Evolutionary conservation across 2,329 filamentous ascomycete species (phyloP).

Genomic region (Fusarium duplospermum): DNA sequence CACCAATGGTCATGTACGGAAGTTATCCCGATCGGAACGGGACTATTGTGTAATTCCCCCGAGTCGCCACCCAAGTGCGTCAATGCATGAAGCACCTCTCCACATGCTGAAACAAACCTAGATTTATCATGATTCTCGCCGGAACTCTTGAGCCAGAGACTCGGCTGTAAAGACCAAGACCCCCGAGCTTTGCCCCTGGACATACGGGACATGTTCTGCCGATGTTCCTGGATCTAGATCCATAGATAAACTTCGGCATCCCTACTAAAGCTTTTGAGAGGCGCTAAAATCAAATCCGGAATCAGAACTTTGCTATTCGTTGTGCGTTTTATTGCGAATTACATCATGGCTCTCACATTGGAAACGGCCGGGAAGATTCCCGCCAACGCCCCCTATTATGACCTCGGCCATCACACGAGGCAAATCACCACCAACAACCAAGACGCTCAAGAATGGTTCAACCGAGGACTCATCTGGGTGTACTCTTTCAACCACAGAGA

Average conservation of each 20-base stretch:
- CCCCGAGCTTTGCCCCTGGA: not conserved
- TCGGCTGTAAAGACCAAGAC: not conserved
- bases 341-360: not conserved
- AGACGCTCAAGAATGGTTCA: conserved; percentile 70
- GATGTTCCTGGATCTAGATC: not conserved
- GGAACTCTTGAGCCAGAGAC: not conserved
- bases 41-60: not conserved
- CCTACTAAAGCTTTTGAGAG: not conserved
- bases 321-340: not conserved
- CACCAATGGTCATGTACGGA: not conserved
- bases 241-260: not conserved
- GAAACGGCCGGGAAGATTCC: not conserved
- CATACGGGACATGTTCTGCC: not conserved
- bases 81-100: not conserved
- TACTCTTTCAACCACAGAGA: conserved; percentile 83
- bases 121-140: not conserved
- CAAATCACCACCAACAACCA: not conserved
- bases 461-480: conserved; percentile 77
- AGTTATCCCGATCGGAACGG: not conserved
- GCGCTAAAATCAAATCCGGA: not conserved
- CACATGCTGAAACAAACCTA: not conserved
- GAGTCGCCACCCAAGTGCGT: not conserved
- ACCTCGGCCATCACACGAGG: not conserved
- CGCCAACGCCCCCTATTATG: not conserved
- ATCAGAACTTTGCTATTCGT: not conserved